A percentile compares a stretch with the other conserved stretches of the same genome.
Evolutionary conservation across 768 basidiomycete species (phyloP).

Genomic region (Pleurotus citrinopileatus): DNA sequence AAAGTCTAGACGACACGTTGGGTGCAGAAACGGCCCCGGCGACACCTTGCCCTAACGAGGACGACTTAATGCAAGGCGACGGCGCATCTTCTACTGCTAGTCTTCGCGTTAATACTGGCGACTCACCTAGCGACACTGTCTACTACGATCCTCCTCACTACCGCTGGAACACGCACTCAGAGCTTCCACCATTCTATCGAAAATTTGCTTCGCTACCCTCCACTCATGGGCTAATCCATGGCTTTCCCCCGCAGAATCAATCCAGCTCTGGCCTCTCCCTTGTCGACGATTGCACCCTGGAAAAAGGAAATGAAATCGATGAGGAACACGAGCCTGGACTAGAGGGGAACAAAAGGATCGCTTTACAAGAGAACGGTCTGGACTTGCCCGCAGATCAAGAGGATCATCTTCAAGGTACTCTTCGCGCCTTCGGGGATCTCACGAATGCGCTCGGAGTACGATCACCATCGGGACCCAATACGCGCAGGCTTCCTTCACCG

Average conservation of each 20-base stretch:
- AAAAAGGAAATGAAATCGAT: not conserved
- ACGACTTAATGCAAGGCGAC: not conserved
- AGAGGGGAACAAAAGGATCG: too few relatives aligned
- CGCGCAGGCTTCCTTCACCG: too few relatives aligned
- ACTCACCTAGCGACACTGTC: not conserved
- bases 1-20: too few relatives aligned
- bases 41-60: not conserved
- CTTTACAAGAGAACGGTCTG: too few relatives aligned
- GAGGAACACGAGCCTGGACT: not conserved
- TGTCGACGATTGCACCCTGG: not conserved
- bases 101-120: not conserved
- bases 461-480: too few relatives aligned
- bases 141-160: not conserved
- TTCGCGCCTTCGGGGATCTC: not conserved
- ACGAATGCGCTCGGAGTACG: not conserved
- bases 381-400: too few relatives aligned
- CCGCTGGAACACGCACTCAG: not conserved
- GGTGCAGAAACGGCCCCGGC: not conserved
- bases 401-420: not conserved
- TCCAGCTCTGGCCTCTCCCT: not conserved
- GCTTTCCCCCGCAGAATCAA: not conserved
- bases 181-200: not conserved
- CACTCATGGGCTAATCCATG: too few relatives aligned
- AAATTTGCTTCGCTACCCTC: not conserved
- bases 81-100: not conserved